Evolutionary conservation across 1,284 basidiomycete genomes (phyloP).

Genomic region (Mycosarcoma maydis): DNA sequence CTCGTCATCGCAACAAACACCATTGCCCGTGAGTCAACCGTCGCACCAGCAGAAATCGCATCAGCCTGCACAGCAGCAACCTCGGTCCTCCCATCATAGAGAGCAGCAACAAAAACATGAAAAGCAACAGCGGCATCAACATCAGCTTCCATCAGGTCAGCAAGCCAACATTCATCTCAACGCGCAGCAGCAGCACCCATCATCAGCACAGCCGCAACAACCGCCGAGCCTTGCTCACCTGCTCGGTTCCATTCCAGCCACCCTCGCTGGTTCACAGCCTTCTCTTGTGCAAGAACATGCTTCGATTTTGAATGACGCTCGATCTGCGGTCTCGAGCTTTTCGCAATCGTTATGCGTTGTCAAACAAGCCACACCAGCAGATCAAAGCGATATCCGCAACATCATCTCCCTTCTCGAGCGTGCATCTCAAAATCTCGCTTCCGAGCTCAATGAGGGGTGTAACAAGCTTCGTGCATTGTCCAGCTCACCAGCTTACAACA

Average conservation of each 20-base stretch:
- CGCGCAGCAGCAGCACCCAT: constrained; percentile 7
- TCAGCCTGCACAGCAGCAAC: constrained; percentile 20
- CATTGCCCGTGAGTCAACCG: constrained; percentile 2
- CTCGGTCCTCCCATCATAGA: constrained; percentile 10
- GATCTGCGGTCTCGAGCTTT: constrained; percentile 31
- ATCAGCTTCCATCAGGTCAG: constrained; percentile 8
- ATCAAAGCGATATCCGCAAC: constrained; percentile 35
- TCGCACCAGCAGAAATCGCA: constrained; percentile 13
- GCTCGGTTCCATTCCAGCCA: constrained; percentile 8
- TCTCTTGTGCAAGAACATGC: constrained; percentile 36
- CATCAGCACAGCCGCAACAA: constrained; percentile 14
- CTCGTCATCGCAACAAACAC: constrained; percentile 9
- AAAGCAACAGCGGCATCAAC: constrained; percentile 14
- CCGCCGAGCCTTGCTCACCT: constrained; percentile 23
- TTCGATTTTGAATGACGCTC: constrained; percentile 24
- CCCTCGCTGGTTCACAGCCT: constrained; percentile 7
- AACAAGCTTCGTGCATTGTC: constrained; percentile 29
- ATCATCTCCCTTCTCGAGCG: constrained; percentile 31
- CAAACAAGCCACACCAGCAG: constrained; percentile 28
- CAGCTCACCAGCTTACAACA: constrained; percentile 18
- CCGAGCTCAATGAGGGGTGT: constrained; percentile 33
- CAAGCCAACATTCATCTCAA: constrained; percentile 13
- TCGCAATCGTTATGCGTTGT: constrained; percentile 26
- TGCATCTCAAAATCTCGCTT: constrained; percentile 22
- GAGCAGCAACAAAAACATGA: constrained; percentile 16